Conservation (phyloP, 1,284 basidiomycete genomes). For the Xanthoconium separans region DNA sequence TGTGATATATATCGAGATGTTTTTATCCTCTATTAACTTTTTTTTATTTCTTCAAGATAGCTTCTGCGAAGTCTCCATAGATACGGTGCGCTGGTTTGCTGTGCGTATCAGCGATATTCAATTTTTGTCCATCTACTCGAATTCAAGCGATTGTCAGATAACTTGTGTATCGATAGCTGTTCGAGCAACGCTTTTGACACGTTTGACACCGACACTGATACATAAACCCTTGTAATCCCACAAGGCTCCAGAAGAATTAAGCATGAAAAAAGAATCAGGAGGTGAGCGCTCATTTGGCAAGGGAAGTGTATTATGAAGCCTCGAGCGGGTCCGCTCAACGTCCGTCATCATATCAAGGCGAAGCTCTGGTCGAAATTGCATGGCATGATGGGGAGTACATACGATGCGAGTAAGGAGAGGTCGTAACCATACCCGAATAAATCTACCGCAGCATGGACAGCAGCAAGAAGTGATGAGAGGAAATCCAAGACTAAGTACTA, state of each 20-base stretch:
- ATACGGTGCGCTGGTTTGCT: constrained; percentile 16
- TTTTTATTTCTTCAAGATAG: not conserved
- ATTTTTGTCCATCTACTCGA: not conserved
- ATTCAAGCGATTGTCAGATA: constrained; percentile 6
- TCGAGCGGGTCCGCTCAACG: no score
- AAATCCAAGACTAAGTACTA: no score
- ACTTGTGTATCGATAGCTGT: constrained; percentile 25
- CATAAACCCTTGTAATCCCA: no score
- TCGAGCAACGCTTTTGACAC: not conserved
- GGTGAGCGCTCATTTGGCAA: no score
- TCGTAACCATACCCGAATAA: no score
- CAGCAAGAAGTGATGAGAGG: not conserved
- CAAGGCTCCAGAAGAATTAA: no score
- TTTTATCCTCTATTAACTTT: not conserved
- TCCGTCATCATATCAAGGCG: no score
- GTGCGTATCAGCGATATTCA: constrained; percentile 16
- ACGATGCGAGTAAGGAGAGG: no score
- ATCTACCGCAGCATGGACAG: not conserved
- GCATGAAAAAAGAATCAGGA: no score
- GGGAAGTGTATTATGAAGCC: no score
- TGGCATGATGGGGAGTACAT: no score
- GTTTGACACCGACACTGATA: not conserved
- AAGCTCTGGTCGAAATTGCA: no score
- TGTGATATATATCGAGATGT: constrained; percentile 16
- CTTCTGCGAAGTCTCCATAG: not conserved